phyloP scores from a whole-genome alignment of 176 grass and related monocot genomes.

The Carex littledalei region DNA sequence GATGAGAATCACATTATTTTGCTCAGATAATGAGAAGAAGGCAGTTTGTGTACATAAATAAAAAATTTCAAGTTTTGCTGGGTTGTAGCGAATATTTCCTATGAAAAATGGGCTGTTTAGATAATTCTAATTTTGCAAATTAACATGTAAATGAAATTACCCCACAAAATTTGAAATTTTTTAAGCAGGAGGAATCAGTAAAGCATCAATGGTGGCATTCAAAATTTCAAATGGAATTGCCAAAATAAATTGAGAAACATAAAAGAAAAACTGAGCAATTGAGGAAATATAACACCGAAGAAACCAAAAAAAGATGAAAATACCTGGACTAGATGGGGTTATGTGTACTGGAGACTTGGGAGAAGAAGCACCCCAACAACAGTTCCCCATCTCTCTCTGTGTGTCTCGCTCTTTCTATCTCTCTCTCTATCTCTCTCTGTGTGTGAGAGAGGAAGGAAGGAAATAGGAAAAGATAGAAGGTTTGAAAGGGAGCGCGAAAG shows the following conservation, averaged over 20 bases:
- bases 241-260: background rate
- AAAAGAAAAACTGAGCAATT: background rate
- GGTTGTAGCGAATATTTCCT: background rate
- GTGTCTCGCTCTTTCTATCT: background rate
- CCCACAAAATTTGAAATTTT: background rate
- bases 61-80: background rate
- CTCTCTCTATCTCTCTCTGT: background rate
- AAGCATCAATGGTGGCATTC: background rate
- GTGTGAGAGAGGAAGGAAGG: background rate
- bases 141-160: background rate
- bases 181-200: background rate
- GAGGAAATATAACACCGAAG: background rate
- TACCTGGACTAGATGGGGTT: slow-evolving; percentile 48
- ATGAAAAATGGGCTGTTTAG: background rate
- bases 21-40: background rate
- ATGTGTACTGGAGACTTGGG: slow-evolving; percentile 26
- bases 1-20: background rate
- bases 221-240: background rate
- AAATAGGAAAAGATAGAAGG: background rate
- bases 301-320: background rate
- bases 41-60: background rate
- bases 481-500: background rate
- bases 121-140: background rate
- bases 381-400: slow-evolving; percentile 49
- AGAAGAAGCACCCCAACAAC: slow-evolving; percentile 34